Evolutionary conservation across 208 protist genomes (phyloP).

Genomic region (Naegleria fowleri): DNA sequence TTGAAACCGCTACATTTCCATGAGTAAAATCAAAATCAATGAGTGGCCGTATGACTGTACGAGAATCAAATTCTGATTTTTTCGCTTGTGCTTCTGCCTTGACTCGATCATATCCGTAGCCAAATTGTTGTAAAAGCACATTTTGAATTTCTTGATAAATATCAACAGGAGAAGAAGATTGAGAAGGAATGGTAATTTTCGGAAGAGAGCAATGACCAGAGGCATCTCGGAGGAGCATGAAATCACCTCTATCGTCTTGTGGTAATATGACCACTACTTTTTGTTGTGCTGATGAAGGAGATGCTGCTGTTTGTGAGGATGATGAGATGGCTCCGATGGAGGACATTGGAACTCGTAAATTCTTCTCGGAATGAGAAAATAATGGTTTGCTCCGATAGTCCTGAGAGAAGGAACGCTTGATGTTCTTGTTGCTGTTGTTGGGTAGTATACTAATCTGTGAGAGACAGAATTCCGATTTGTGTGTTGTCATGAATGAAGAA

Average conservation of each 20-base stretch:
- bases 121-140: background rate
- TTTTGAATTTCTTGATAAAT: background rate
- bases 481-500: no score
- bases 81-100: background rate
- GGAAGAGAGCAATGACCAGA: background rate
- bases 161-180: background rate
- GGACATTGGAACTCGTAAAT: no score
- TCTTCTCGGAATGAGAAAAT: no score
- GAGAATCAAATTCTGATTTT: background rate
- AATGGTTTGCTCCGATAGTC: no score
- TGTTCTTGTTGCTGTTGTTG: background rate
- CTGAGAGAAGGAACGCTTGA: background rate
- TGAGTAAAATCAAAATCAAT: background rate
- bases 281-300: no score
- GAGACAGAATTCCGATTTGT: no score
- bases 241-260: background rate
- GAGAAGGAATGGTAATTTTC: background rate
- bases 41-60: background rate
- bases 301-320: no score
- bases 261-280: background rate
- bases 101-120: background rate
- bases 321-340: no score
- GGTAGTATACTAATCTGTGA: background rate
- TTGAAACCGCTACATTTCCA: background rate
- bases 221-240: background rate